Evolutionary conservation across 2,329 filamentous ascomycete species (phyloP).

Genomic region (Nothomitra cinnamomea): DNA sequence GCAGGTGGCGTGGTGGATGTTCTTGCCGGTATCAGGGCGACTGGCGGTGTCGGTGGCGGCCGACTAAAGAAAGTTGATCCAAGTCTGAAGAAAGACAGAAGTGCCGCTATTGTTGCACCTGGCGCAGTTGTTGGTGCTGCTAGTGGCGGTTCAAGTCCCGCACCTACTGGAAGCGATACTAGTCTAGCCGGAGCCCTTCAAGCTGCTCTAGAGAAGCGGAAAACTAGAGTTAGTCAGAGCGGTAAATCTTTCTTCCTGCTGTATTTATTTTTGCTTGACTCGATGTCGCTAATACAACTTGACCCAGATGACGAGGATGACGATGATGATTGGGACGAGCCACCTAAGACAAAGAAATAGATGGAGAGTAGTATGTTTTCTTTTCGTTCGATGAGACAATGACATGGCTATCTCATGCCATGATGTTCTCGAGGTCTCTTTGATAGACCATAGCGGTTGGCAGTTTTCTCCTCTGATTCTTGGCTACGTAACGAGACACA

Average conservation of each 20-base stretch:
- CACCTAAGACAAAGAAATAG: constrained; percentile 21
- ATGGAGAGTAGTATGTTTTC: background rate
- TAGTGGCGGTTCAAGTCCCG: constrained; percentile 28
- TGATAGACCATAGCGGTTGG: background rate
- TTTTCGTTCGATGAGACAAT: background rate
- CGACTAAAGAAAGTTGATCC: constrained; percentile 61
- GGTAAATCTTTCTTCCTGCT: constrained; percentile 41
- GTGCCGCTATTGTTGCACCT: constrained; percentile 39
- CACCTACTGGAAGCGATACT: constrained; percentile 36
- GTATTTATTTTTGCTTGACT: constrained; percentile 6
- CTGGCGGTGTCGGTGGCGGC: constrained; percentile 39
- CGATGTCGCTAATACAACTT: constrained; percentile 14
- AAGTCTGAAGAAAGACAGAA: constrained; percentile 53
- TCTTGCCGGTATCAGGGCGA: constrained; percentile 45
- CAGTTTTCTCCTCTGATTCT: background rate
- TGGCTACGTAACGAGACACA: background rate
- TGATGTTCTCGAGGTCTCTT: background rate
- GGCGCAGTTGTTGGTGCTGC: constrained; percentile 23
- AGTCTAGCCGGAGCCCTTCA: constrained; percentile 72
- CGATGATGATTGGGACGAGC: constrained; percentile 59
- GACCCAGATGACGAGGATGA: constrained; percentile 57
- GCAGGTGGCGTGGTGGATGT: constrained; percentile 25
- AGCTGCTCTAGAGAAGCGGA: constrained; percentile 61
- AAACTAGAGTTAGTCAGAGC: constrained; percentile 86
- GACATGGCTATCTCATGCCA: background rate